Base-by-base conservation (phyloP, 352 stramenopile species). In the Pilasporangium apinafurcum region DNA sequence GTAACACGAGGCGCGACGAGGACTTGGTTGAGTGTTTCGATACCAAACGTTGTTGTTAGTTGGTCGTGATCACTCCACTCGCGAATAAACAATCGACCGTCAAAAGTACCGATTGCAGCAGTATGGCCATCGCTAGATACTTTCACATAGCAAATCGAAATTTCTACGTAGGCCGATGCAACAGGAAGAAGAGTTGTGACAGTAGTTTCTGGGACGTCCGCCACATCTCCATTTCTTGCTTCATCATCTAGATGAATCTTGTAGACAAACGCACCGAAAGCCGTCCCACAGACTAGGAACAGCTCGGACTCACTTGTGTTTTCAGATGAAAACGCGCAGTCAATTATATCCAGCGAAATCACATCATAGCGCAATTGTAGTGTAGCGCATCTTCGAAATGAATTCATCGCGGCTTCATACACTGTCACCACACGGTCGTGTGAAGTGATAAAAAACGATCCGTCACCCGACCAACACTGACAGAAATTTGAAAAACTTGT, bases 1-100 rank as follows among this genome's bases (percentile, higher is more conserved):
- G 76, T 88, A 24, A 86, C 50, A 9, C 76, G 69, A 14, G 76
- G 76, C 8, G 76, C 54, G 3, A 48, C 42, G 2, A 86, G 47
- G 14, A 88, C 65, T 28, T 59, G 59, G 5, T 40, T 56, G 16
- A 78, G 33, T 8, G 63, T 53, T 4, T 48, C 27, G 2, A 9
- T 17, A 3, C 68, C 68, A 30, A 76, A 67, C 12, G 17, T n/a
- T 24, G 12, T 10, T 10, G 34, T 22, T 8, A 9, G 8, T 32
- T 39, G 3, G 39, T 32, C 21, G 51, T 40, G 10, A 20, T 32
- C 4, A 34, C 13, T 3, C 51, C 18, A 6, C 7, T 47, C 37
- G 5, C 59, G 53, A 6, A 87, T 17, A 22, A 82, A 68, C 2
- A 88, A 25, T 8, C 72, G 64, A 16, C 76, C 76, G 24, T 88